Base-by-base conservation (phyloP, 192 early-diverging fungal species). In the Backusella westeae region DNA sequence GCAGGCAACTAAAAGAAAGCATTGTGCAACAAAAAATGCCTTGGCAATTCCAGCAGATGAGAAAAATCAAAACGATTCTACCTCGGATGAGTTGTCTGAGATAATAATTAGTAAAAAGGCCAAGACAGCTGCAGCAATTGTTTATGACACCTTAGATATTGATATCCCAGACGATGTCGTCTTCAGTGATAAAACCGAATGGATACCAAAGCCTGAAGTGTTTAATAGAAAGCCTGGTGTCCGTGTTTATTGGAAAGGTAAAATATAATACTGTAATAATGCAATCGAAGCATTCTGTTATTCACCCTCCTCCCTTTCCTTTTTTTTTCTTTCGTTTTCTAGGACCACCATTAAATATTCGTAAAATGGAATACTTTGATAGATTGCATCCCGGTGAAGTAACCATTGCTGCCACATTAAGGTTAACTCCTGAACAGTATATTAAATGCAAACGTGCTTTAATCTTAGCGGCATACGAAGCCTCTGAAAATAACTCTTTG, bases 401-500 rank as follows among this genome's bases (percentile, higher is more conserved):
- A 14, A 63, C 36, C 12, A 81, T 81, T 68, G 80, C 80, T 78
- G 86, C 87, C 44, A 90, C 90, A 14, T 84, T 96, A 66, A 91
- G 94, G 38, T 82, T 96, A 39, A 82, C 86, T 9, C 93, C 93
- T 14, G 89, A 88, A 63, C 89, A 90, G 78, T 96, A 94, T 75
- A 82, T 96, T 8, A 83, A 91, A 39, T 92, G 93, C 77, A 94
- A 94, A 80, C 76, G 85, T 21, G 88, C 88, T 44, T 84, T 96
- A 72, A 84, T 96, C 8, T 76, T 83, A 10, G 90, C 87, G 5
- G 81, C 85, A 34, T 41, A 74, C 17, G 80, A 84, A 32, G 77
- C 66, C 14, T 19, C 26, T 65, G 63, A 73, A 29, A 72, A 72
- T 19, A 67, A 77, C 17, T 26, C 74, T 34, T 67, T 74, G 15